These are phyloP conservation scores for Melocanna baccifera DNA, from an alignment of 176 grass and related monocot genomes.

Conservation along the genomic window DNA sequence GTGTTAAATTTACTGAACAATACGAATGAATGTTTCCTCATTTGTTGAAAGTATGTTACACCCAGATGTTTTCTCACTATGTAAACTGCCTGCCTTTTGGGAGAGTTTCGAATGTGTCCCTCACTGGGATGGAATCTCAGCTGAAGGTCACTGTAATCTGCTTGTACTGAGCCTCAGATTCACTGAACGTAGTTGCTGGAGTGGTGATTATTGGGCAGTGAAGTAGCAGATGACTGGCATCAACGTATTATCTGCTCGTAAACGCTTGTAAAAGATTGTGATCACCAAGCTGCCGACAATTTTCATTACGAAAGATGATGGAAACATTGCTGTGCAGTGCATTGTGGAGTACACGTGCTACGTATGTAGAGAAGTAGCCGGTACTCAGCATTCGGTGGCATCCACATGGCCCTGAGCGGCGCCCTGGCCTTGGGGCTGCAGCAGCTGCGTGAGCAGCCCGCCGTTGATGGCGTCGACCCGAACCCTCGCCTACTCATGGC, in stretches of 20 bases:
- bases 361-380: too few species aligned
- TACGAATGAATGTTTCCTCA: background rate
- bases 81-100: background rate
- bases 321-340: too few species aligned
- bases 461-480: slow-evolving; percentile 34
- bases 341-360: too few species aligned
- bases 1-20: background rate
- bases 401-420: slow-evolving; percentile 43
- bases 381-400: too few species aligned
- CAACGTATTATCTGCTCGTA: too few species aligned
- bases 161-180: too few species aligned
- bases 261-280: too few species aligned
- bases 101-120: background rate
- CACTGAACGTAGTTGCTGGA: too few species aligned
- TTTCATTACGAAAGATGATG: too few species aligned
- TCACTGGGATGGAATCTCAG: background rate
- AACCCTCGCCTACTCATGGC: slow-evolving; percentile 9
- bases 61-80: background rate
- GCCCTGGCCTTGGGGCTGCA: slow-evolving; percentile 39
- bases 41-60: background rate
- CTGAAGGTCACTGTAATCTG: background rate
- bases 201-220: too few species aligned
- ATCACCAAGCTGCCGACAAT: too few species aligned
- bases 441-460: slow-evolving; percentile 44
- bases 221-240: too few species aligned